These are phyloP conservation scores for Rhinocladiella mackenziei DNA, from an alignment of 2,329 filamentous ascomycete species.

Conservation along the genomic window DNA sequence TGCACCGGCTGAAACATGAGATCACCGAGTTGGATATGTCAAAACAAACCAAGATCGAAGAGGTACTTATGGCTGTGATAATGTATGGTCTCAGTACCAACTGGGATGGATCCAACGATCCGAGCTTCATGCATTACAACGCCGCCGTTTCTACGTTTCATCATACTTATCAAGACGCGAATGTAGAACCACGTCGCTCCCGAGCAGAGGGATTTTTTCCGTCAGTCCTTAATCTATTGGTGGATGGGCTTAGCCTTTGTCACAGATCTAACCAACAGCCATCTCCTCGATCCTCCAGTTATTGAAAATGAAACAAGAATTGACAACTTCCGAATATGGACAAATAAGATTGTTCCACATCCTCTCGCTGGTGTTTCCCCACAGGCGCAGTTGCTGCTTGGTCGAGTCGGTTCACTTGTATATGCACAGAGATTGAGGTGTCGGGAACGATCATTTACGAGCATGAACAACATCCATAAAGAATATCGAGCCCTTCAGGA, in stretches of 20 bases:
- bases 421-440: slow-evolving; percentile 2
- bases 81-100: slow-evolving; percentile 9
- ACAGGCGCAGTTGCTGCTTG: slow-evolving; percentile 5
- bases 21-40: slow-evolving; percentile 3
- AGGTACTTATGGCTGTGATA: slow-evolving; percentile 4
- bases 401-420: slow-evolving; percentile 2
- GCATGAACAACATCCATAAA: slow-evolving; percentile 1
- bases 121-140: slow-evolving; percentile 8
- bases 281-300: neutral
- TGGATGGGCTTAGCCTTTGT: slow-evolving; percentile 10
- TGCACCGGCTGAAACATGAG: slow-evolving; percentile 7
- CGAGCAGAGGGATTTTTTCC: neutral
- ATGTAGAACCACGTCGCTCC: too few species aligned
- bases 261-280: neutral
- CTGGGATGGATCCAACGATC: slow-evolving; percentile 7
- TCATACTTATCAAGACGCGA: neutral
- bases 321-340: neutral
- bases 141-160: slow-evolving; percentile 3
- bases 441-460: neutral
- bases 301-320: neutral
- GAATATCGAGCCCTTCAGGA: neutral
- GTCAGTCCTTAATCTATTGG: slow-evolving; percentile 3
- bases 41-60: neutral
- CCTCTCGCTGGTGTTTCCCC: slow-evolving; percentile 8
- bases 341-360: slow-evolving; percentile 3